A percentile compares a stretch with the other conserved stretches of the same genome.
Conservation (phyloP, 176 grass and related monocot genomes). For the Zizania latifolia region DNA sequence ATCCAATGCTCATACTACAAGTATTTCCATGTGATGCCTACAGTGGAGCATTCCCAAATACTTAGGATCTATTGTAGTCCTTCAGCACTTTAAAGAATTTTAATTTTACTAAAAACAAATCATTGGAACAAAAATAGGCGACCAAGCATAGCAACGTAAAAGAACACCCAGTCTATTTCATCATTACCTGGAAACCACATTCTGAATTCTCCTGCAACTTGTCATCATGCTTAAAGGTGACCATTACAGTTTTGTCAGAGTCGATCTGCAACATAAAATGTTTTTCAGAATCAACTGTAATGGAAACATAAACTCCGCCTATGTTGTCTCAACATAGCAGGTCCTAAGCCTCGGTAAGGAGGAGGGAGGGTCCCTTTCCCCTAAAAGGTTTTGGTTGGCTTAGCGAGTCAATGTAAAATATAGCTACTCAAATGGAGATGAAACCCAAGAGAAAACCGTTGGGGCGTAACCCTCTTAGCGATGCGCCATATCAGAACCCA, state of each 20-base stretch:
- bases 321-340: too few relatives aligned
- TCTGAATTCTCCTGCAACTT: slow-evolving; percentile 78
- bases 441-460: too few relatives aligned
- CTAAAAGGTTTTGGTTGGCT: too few relatives aligned
- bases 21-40: neutral
- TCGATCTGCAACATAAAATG: slow-evolving; percentile 57
- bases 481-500: too few relatives aligned
- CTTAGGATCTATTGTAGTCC: neutral
- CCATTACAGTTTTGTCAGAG: slow-evolving; percentile 88
- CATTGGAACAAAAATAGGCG: neutral
- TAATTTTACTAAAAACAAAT: neutral
- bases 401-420: too few relatives aligned
- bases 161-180: neutral
- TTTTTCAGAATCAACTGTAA: slow-evolving; percentile 2
- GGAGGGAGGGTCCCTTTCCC: too few relatives aligned
- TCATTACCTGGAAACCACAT: slow-evolving; percentile 82
- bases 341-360: too few relatives aligned
- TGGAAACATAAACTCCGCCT: neutral
- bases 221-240: slow-evolving; percentile 94
- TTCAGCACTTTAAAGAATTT: neutral
- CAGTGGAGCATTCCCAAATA: neutral
- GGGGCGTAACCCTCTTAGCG: too few relatives aligned
- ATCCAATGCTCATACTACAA: neutral
- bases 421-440: too few relatives aligned
- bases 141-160: too few relatives aligned